phyloP scores from a whole-genome alignment of 2,329 filamentous ascomycete species.

The Chaetomium strumarium region DNA sequence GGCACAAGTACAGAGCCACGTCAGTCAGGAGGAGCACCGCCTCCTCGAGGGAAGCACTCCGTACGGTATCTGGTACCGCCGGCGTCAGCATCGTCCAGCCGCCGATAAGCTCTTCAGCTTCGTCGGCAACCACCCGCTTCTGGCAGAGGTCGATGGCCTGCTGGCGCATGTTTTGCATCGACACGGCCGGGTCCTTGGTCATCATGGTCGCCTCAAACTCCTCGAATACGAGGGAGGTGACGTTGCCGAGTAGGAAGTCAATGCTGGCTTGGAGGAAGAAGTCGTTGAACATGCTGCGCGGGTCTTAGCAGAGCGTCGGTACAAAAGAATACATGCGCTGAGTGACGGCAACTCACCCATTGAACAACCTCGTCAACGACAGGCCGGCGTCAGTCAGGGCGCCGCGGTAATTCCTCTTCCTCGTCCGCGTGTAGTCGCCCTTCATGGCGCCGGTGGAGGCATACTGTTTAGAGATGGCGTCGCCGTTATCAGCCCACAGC shows the following conservation, averaged over 20 bases:
- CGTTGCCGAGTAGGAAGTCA: constrained; percentile 87
- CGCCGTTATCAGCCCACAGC: constrained; percentile 95
- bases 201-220: constrained; percentile 95
- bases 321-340: not conserved
- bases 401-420: constrained; percentile 84
- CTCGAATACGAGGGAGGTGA: constrained; percentile 77
- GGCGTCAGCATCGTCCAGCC: constrained; percentile 88
- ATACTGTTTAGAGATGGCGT: constrained; percentile 92
- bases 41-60: constrained; percentile 74
- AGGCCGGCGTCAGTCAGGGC: constrained; percentile 87
- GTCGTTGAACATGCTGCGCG: constrained; percentile 85
- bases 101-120: constrained; percentile 76
- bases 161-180: constrained; percentile 75
- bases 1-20: constrained; percentile 77
- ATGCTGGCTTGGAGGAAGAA: constrained; percentile 95
- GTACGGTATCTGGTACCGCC: constrained; percentile 60
- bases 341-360: constrained; percentile 44
- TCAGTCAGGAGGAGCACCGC: constrained; percentile 83
- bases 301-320: constrained; percentile 5
- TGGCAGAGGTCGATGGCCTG: constrained; percentile 85
- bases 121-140: constrained; percentile 77
- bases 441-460: constrained; percentile 94
- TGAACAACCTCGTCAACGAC: constrained; percentile 71
- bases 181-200: constrained; percentile 85
- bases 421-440: constrained; percentile 89